Conservation (phyloP, 192 early-diverging fungal genomes). For the Rhizophagus prolifer region DNA sequence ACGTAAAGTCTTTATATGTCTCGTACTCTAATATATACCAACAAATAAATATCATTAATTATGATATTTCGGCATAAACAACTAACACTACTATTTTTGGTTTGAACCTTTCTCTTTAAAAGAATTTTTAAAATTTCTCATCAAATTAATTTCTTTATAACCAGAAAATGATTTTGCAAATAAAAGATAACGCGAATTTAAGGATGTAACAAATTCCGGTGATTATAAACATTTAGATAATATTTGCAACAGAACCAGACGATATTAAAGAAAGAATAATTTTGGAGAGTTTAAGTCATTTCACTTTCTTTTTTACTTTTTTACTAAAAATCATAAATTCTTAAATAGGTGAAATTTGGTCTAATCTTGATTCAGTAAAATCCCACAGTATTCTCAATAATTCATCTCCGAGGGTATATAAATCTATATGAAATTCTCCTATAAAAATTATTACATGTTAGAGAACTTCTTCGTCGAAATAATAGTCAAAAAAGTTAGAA, state of each 20-base stretch:
- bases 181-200: no score
- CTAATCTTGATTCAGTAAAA: constrained; percentile 34
- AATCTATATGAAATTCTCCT: constrained; percentile 46
- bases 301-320: background rate
- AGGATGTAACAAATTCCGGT: no score
- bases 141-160: no score
- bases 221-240: no score
- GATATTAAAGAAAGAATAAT: no score
- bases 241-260: no score
- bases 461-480: background rate
- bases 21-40: no score
- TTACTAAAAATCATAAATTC: background rate
- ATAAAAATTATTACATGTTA: constrained; percentile 7
- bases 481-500: background rate
- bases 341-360: background rate
- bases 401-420: constrained; percentile 38
- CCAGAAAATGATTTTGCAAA: no score
- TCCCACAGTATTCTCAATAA: constrained; percentile 40
- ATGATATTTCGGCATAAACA: background rate
- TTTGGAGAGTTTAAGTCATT: background rate
- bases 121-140: no score
- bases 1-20: background rate
- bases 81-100: no score
- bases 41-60: background rate
- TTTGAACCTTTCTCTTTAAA: no score